Base-by-base conservation (phyloP, 2,329 filamentous ascomycete genomes). In the Alternaria burnsii region DNA sequence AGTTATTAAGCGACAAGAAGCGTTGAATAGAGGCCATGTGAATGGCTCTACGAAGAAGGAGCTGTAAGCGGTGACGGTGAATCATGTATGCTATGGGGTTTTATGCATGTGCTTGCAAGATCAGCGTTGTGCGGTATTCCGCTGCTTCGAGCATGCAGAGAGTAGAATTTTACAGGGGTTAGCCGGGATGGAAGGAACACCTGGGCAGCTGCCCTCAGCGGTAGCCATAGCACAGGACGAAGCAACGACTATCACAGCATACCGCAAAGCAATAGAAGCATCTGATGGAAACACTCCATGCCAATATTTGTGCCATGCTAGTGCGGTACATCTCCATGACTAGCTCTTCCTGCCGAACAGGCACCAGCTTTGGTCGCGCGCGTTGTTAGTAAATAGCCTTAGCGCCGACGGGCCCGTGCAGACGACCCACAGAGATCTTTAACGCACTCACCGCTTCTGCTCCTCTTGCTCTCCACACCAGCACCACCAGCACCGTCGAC, bases 1-100 rank as follows among this genome's bases (percentile, higher is more conserved):
- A 52, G 79, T 89, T 16, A 77, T 86, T 14, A 76, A 67, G 55
- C 66, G 63, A 47, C 52, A 56, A n/a, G 57, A 52, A 7, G 48
- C 47, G 28, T 11, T 48, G 12, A 54, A 47, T 4, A 62, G 63
- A 36, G 59, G 59, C 10, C 50, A 69, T 50, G 32, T 55, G 7
- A 72, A 71, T 47, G 72, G 72, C 11, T 55, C 63, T 32, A 36
- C 56, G 18, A 81, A 79, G 72, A 80, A 81, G 65, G 66, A 67
- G 24, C 52, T 66, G 28, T 75, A 44, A 54, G 40, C 16, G 55
- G 26, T 40, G 55, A 40, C 26, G 24, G 46, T 41, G 22, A 16
- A 41, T 14, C 11, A 24, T 24, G 40, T 24, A 18, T 50, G 30
- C 46, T 16, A n/a, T 50, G 46, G 18, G 28, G 22, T 20, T 24